Conservation (phyloP, 352 stramenopile species). For the Phytopythium montanum region DNA sequence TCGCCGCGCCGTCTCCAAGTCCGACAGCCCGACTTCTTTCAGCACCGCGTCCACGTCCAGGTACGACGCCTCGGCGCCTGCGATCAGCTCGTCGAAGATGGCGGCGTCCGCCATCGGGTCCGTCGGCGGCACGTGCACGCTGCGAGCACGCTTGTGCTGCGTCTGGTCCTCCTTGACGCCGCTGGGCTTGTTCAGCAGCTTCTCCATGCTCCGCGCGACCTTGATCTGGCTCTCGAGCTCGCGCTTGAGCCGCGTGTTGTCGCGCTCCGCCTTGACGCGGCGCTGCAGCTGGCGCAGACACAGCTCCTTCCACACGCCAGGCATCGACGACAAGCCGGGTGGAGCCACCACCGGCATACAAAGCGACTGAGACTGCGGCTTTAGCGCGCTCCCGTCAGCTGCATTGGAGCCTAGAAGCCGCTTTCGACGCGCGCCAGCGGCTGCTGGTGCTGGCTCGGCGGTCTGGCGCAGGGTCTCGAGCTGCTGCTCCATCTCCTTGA, state of each 20-base stretch:
- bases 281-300: constrained; percentile 23
- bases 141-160: constrained; percentile 3
- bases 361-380: not conserved
- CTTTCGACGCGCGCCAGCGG: not conserved
- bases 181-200: constrained; percentile 29
- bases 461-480: constrained; percentile 24
- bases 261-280: constrained; percentile 32
- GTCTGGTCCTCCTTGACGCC: constrained; percentile 1
- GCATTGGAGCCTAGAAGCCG: not conserved
- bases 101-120: constrained; percentile 11
- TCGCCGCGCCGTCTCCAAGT: constrained; percentile 16
- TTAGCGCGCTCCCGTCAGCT: not conserved
- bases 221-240: constrained; percentile 45
- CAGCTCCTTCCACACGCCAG: constrained; percentile 33
- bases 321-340: not conserved
- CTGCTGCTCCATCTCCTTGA: constrained; percentile 35
- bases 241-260: constrained; percentile 46
- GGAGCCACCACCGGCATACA: not conserved
- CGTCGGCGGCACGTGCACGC: constrained; percentile 4
- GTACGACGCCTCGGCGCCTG: constrained; percentile 33
- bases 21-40: constrained; percentile 10
- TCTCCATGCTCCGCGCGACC: constrained; percentile 42
- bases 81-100: constrained; percentile 30
- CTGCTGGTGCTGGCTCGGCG: not conserved
- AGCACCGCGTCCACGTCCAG: constrained; percentile 32